Evolutionary conservation across 2,329 filamentous ascomycete genomes (phyloP).

Genomic region (Triangularia verruculosa): DNA sequence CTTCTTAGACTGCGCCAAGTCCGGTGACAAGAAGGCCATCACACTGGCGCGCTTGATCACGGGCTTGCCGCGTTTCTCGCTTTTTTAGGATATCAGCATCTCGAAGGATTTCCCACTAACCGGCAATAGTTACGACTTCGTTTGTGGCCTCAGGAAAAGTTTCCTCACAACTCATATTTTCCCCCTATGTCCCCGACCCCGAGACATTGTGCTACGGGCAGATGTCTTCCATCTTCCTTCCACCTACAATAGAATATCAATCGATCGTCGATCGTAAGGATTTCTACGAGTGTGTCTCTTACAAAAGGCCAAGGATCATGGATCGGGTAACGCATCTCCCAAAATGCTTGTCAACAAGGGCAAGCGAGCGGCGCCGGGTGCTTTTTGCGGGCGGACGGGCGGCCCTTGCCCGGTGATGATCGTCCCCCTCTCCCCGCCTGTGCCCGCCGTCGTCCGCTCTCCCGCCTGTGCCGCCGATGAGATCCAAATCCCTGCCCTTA

Average conservation of each 20-base stretch:
- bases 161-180: neutral
- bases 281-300: neutral
- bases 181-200: neutral
- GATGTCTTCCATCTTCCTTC: neutral
- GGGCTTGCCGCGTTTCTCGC: neutral
- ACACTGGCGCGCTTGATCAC: constrained; percentile 12
- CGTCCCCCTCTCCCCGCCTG: neutral
- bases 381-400: neutral
- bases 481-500: neutral
- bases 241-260: neutral
- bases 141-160: neutral
- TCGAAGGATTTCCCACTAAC: constrained; percentile 4
- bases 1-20: constrained; percentile 12
- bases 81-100: neutral
- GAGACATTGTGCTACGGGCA: neutral
- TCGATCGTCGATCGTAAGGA: neutral
- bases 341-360: neutral
- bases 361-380: neutral
- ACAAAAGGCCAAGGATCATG: neutral
- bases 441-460: neutral
- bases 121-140: neutral
- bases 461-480: neutral
- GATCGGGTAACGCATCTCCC: neutral
- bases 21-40: constrained; percentile 13
- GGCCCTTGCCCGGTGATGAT: neutral